These are phyloP conservation scores for Fraxinus greggii DNA, from an alignment of 305 asterid species.

Conservation along the genomic window DNA sequence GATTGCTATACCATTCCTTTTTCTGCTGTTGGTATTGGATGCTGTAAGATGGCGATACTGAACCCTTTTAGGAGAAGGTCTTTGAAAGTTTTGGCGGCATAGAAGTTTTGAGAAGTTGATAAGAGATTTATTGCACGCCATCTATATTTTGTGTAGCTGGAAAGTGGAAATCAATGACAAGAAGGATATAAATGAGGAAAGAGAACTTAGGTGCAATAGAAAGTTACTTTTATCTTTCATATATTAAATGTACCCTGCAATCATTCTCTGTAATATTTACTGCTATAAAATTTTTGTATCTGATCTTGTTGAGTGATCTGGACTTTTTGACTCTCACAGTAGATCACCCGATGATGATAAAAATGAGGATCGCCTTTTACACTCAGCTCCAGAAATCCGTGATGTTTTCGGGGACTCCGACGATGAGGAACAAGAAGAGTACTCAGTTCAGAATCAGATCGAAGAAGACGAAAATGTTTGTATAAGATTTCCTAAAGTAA, in stretches of 20 bases:
- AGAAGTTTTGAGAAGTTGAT: neutral
- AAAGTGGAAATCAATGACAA: neutral
- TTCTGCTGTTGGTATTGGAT: neutral
- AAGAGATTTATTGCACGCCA: neutral
- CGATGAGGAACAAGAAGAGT: constrained; percentile 74
- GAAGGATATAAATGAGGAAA: neutral
- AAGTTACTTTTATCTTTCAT: neutral
- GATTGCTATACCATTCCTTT: neutral
- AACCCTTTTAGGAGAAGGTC: neutral
- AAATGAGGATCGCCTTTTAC: constrained; percentile 56
- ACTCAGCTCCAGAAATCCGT: constrained; percentile 88
- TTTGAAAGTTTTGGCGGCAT: neutral
- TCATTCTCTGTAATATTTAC: constrained; percentile 6
- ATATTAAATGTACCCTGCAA: neutral
- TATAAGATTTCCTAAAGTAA: constrained; percentile 23
- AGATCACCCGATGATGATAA: constrained; percentile 64
- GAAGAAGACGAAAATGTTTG: constrained; percentile 65
- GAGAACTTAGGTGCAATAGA: neutral
- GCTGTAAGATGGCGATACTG: neutral
- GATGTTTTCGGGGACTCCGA: constrained; percentile 97
- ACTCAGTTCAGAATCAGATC: constrained; percentile 55
- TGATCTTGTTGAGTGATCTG: constrained; percentile 17
- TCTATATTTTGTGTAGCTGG: neutral
- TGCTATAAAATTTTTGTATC: constrained; percentile 6
- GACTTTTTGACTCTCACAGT: constrained; percentile 29